Base-by-base conservation (phyloP, 1,139 yeast genomes). In the Taphrina populina region DNA sequence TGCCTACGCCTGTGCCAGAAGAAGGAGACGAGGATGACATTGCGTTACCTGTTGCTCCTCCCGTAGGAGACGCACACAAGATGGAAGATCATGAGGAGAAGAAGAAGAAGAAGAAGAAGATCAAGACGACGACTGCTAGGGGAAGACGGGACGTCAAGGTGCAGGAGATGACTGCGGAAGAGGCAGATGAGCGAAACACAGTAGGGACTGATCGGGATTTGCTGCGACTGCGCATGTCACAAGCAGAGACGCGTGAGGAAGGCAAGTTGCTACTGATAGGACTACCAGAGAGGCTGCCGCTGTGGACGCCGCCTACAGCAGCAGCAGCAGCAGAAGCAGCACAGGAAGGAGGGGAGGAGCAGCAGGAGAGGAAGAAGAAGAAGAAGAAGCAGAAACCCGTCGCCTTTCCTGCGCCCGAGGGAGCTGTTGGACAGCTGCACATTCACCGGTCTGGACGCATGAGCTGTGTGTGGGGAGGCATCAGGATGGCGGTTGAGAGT, bases 401-500 rank as follows among this genome's bases (percentile, higher is more conserved):
- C 21, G 21, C 52, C 6, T 60, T 60, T 30, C 60, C 63, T 5
- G 61, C 69, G 17, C 69, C 67, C 0, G 68, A 66, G 21, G 96
- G 96, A 1, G 75, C 75, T 58, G 76, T 87, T 20, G 96, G 96
- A 3, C 75, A 76, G 26, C 66, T 88, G 36, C 79, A 90, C 59
- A 74, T 85, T 53, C 96, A 88, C 68, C 78, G 81, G 64, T 85
- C 95, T 0, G 96, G 96, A 4, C 84, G 79, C 65, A 71, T 88
- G 35, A 76, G 92, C 10, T 78, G 88, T 69, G 78, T 80, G 60
- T 73, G 88, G 56, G 96, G 95, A 7, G 78, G 82, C 57, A 78
- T 81, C 34, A 73, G 76, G 13, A 76, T 88, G 76, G 84, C 83
- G 60, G 81, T 88, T 8, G 74, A 82, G 4, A 77, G 79, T 64